Conservation (phyloP, 768 basidiomycete species). For the Tulasnella sp. region DNA sequence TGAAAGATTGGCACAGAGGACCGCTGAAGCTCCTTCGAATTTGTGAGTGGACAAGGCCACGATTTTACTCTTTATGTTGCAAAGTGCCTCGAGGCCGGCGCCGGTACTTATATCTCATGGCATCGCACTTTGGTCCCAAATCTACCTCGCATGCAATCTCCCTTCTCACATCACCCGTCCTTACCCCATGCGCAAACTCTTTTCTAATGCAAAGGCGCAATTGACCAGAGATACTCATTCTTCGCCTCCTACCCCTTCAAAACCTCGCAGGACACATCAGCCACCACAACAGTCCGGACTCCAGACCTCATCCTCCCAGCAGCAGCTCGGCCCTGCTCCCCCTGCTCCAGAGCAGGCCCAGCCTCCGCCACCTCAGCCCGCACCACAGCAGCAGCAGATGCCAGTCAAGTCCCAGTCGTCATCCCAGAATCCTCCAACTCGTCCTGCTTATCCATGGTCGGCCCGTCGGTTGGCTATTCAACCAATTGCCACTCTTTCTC, state of each 20-base stretch:
- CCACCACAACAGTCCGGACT: neutral
- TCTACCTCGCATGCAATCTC: neutral
- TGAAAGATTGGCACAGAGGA: neutral
- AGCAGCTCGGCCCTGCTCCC: neutral
- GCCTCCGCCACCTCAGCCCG: neutral
- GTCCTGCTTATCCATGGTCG: conserved; percentile 74
- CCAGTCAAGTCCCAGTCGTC: neutral
- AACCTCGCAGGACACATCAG: conserved; percentile 11
- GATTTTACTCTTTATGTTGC: neutral
- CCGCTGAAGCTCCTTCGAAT: neutral
- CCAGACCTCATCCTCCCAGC: neutral
- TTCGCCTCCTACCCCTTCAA: conserved; percentile 17
- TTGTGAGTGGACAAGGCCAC: neutral
- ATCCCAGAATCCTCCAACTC: conserved; percentile 17
- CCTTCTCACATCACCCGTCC: too few species aligned
- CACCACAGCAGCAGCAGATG: conserved; percentile 23
- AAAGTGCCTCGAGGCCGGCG: conserved; percentile 3
- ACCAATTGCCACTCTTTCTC: conserved; percentile 51
- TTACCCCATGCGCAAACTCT: neutral
- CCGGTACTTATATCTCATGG: neutral
- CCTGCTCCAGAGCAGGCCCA: neutral
- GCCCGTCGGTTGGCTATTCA: conserved; percentile 57
- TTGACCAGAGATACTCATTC: neutral
- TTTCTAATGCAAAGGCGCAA: neutral
- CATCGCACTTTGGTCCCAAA: neutral